Evolutionary conservation across 805 yeast species (phyloP).

Genomic region (Nematodospora valgi): DNA sequence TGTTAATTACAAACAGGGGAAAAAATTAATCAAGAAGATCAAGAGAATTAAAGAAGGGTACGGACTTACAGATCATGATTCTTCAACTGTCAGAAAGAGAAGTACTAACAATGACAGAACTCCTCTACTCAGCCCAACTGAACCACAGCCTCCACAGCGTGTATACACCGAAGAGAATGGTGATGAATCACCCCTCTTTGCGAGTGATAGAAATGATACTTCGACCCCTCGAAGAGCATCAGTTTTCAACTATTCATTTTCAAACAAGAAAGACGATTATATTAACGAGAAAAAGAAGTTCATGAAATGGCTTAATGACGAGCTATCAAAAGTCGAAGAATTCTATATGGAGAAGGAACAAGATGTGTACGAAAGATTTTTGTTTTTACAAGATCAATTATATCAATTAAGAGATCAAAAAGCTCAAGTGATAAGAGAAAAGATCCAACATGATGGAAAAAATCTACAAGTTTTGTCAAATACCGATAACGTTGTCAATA

Average conservation of each 20-base stretch:
- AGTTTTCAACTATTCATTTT: constrained; percentile 19
- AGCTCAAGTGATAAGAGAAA: constrained; percentile 12
- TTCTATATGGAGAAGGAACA: constrained; percentile 63
- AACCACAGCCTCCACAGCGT: constrained; percentile 2
- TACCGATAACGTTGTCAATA: constrained; percentile 7
- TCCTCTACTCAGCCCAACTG: constrained; percentile 18
- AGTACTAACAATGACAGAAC: constrained; percentile 20
- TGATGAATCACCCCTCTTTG: background rate
- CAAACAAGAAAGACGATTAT: constrained; percentile 19
- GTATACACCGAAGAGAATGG: background rate
- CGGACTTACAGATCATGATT: constrained; percentile 2
- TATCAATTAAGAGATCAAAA: constrained; percentile 58
- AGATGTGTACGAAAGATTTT: constrained; percentile 56
- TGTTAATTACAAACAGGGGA: constrained; percentile 64
- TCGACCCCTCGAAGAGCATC: constrained; percentile 14
- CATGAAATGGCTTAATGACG: constrained; percentile 61
- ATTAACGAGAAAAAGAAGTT: constrained; percentile 48
- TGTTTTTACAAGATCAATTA: constrained; percentile 66
- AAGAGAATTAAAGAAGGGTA: constrained; percentile 10
- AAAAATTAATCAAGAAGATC: constrained; percentile 46
- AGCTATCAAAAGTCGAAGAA: constrained; percentile 54
- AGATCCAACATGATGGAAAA: constrained; percentile 6
- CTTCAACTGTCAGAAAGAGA: background rate
- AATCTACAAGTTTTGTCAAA: background rate
- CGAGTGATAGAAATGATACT: background rate